Percentiles rank a stretch among this genome's conserved stretches.
phyloP scores from a whole-genome alignment of 2,329 filamentous ascomycete genomes.

The Amauroascus niger region DNA sequence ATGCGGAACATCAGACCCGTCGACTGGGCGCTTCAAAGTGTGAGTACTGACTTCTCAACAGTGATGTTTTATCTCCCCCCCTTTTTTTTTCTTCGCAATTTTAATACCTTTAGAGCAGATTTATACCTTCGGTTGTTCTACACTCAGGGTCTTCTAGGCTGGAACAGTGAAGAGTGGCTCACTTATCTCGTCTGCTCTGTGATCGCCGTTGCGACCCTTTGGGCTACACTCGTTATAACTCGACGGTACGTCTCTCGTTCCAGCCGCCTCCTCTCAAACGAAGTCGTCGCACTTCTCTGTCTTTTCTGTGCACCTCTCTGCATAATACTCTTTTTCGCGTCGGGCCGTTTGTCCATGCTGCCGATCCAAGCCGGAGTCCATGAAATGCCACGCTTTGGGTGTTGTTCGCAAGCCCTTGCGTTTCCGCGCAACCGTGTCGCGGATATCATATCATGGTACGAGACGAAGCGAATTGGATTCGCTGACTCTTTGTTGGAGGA shows the following conservation, averaged over 20 bases:
- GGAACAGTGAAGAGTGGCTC: conserved; percentile 13
- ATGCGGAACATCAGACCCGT: conserved; percentile 26
- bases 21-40: conserved; percentile 22
- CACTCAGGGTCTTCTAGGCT: conserved; percentile 8
- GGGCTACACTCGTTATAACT: conserved; percentile 1
- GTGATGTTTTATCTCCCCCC: not conserved
- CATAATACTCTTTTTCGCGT: conserved; percentile 9
- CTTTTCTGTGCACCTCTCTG: conserved; percentile 6
- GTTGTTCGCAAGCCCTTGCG: conserved; percentile 12
- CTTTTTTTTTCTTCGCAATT: not conserved
- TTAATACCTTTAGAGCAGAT: conserved; percentile 1
- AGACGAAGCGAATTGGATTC: conserved; percentile 11
- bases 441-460: conserved; percentile 11
- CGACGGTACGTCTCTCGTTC: conserved; percentile 6
- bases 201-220: not conserved
- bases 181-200: conserved; percentile 8
- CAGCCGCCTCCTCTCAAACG: not conserved
- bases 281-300: conserved; percentile 3
- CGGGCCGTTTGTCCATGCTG: conserved; percentile 7
- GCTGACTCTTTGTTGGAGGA: conserved; percentile 11
- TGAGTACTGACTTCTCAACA: conserved; percentile 13
- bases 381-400: conserved; percentile 14
- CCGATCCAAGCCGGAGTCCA: conserved; percentile 7
- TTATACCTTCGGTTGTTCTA: conserved; percentile 12
- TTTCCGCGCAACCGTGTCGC: conserved; percentile 9